Percentiles rank a stretch among this genome's conserved stretches.
phyloP scores from a whole-genome alignment of 176 grass and related monocot species.

The Raddia distichophylla region DNA sequence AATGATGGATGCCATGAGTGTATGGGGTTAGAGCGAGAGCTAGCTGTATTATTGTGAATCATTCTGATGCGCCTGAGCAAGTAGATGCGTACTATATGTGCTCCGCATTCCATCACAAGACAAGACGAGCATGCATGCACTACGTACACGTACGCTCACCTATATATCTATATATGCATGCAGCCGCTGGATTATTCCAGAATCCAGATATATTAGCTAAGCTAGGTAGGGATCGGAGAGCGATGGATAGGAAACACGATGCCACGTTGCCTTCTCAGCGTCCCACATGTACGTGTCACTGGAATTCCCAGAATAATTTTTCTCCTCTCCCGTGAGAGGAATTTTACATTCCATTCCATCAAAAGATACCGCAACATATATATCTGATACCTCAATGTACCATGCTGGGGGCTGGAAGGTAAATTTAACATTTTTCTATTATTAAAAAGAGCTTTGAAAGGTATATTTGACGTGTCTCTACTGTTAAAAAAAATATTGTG shows the following conservation, averaged over 20 bases:
- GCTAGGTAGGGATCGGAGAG: background rate
- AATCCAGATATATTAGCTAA: no score
- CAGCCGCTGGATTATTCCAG: background rate
- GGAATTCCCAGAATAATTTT: background rate
- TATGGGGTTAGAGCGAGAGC: background rate
- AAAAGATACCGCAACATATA: no score
- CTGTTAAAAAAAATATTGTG: no score
- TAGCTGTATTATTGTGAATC: background rate
- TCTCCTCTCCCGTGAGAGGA: background rate
- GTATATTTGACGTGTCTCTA: no score
- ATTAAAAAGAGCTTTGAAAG: no score
- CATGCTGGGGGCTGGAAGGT: no score
- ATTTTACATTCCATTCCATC: no score
- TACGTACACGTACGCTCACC: background rate
- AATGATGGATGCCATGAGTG: background rate
- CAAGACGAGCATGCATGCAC: background rate
- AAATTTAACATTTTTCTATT: no score
- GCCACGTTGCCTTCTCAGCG: background rate
- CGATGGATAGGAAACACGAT: background rate
- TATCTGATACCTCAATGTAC: no score
- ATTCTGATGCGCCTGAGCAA: background rate
- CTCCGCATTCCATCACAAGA: background rate
- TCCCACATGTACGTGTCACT: background rate
- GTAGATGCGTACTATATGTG: background rate
- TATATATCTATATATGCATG: background rate